Conservation (phyloP, 73 alveolate species). For the Stentor coeruleus region DNA sequence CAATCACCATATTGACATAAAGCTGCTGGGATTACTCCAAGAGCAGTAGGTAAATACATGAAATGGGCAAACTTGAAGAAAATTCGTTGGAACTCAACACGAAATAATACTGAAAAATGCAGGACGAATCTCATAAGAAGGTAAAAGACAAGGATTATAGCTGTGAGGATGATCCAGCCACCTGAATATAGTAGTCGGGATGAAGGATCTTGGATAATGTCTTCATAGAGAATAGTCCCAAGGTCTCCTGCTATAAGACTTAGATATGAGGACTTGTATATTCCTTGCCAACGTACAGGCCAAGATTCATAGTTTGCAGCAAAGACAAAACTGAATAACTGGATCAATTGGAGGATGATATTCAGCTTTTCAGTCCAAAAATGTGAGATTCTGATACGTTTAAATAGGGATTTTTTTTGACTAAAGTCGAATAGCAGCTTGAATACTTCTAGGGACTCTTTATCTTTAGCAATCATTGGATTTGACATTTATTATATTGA, state of each 20-base stretch:
- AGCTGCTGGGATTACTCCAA: neutral
- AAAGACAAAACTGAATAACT: neutral
- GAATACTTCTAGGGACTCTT: conserved; percentile 15
- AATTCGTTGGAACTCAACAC: neutral
- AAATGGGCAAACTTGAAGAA: neutral
- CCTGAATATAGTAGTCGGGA: neutral
- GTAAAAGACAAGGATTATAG: neutral
- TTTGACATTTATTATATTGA: no score
- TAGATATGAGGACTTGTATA: neutral
- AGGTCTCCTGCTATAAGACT: neutral
- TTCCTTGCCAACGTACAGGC: conserved; percentile 5
- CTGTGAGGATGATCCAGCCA: neutral
- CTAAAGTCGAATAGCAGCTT: neutral
- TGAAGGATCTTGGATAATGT: neutral
- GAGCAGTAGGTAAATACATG: neutral
- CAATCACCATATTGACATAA: neutral
- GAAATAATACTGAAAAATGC: neutral
- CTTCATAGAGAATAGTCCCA: neutral
- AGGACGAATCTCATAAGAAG: neutral
- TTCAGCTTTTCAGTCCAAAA: neutral
- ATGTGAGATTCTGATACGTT: neutral
- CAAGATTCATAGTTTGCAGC: conserved; percentile 13
- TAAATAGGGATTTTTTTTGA: neutral
- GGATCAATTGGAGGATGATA: neutral
- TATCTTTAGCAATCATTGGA: neutral